Evolutionary conservation across 2,329 filamentous ascomycete genomes (phyloP).

Genomic region (Aotearoamyces nothofagi): DNA sequence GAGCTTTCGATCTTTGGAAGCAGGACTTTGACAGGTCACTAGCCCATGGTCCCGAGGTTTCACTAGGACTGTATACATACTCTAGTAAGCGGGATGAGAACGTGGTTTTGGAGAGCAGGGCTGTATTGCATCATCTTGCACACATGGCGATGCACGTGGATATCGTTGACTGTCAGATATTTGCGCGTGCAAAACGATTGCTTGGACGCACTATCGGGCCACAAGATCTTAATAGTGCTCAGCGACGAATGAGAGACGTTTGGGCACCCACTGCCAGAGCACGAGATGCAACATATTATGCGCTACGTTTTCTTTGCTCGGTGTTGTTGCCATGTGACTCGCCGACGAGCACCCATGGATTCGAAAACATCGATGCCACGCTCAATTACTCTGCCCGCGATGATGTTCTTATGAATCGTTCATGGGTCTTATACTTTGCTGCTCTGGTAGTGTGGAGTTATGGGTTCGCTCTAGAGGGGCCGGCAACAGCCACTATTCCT

Average conservation of each 20-base stretch:
- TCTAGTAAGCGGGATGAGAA: slow-evolving; percentile 47
- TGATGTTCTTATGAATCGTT: slow-evolving; percentile 78
- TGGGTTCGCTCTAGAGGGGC: slow-evolving; percentile 77
- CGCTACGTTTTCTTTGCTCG: slow-evolving; percentile 74
- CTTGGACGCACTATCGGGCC: slow-evolving; percentile 74
- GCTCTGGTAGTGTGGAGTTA: slow-evolving; percentile 91
- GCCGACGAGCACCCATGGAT: slow-evolving; percentile 21
- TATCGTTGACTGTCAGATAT: slow-evolving; percentile 94
- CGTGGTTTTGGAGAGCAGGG: slow-evolving; percentile 70
- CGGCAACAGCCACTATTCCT: slow-evolving; percentile 33
- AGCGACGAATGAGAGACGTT: slow-evolving; percentile 68
- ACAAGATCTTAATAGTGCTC: slow-evolving; percentile 65
- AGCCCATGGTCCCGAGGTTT: slow-evolving; percentile 33
- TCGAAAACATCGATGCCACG: slow-evolving; percentile 19
- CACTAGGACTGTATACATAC: slow-evolving; percentile 37
- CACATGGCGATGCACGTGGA: slow-evolving; percentile 98
- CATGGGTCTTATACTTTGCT: slow-evolving; percentile 93
- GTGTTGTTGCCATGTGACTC: slow-evolving; percentile 52
- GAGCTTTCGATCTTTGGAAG: slow-evolving; percentile 90
- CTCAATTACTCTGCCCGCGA: slow-evolving; percentile 66
- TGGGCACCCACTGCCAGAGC: slow-evolving; percentile 87
- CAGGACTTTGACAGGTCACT: slow-evolving; percentile 77
- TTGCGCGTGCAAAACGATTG: slow-evolving; percentile 71
- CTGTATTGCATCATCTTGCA: slow-evolving; percentile 80
- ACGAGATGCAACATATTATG: slow-evolving; percentile 84